Percentiles rank a stretch among this genome's conserved stretches.
Evolutionary conservation across 768 basidiomycete species (phyloP).

Genomic region (Mycena haematopus): DNA sequence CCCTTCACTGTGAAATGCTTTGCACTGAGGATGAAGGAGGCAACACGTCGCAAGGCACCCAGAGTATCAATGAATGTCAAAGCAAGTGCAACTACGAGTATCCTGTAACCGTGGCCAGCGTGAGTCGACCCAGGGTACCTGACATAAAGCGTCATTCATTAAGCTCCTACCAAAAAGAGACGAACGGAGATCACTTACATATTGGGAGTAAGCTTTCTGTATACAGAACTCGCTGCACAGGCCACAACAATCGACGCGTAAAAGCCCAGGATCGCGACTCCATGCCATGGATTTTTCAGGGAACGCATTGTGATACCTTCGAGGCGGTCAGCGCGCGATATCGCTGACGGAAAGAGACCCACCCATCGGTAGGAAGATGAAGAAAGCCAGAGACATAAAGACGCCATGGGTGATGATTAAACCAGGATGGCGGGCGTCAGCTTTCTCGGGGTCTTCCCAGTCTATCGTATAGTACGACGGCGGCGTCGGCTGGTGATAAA

Average conservation of each 20-base stretch:
- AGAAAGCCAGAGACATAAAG: constrained; percentile 82
- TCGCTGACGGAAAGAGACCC: constrained; percentile 35
- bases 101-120: constrained; percentile 37
- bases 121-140: constrained; percentile 56
- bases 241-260: constrained; percentile 68
- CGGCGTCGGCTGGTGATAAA: constrained; percentile 71
- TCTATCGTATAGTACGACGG: constrained; percentile 87
- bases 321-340: constrained; percentile 15
- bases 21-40: constrained; percentile 51
- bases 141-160: constrained; percentile 25
- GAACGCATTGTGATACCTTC: constrained; percentile 83
- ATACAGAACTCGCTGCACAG: constrained; percentile 69
- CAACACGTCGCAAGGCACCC: constrained; percentile 54
- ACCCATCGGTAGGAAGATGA: constrained; percentile 84
- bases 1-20: constrained; percentile 51
- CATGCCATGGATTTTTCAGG: constrained; percentile 71
- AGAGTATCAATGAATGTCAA: constrained; percentile 63
- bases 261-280: constrained; percentile 65
- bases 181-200: constrained; percentile 60
- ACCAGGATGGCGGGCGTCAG: constrained; percentile 59
- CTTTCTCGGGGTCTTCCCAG: constrained; percentile 57
- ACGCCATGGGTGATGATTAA: constrained; percentile 78
- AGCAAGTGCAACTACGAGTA: constrained; percentile 51
- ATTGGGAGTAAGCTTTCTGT: constrained; percentile 81
- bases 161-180: constrained; percentile 28